phyloP scores from a whole-genome alignment of 345 rosid genomes.

The Citrus australasica region DNA sequence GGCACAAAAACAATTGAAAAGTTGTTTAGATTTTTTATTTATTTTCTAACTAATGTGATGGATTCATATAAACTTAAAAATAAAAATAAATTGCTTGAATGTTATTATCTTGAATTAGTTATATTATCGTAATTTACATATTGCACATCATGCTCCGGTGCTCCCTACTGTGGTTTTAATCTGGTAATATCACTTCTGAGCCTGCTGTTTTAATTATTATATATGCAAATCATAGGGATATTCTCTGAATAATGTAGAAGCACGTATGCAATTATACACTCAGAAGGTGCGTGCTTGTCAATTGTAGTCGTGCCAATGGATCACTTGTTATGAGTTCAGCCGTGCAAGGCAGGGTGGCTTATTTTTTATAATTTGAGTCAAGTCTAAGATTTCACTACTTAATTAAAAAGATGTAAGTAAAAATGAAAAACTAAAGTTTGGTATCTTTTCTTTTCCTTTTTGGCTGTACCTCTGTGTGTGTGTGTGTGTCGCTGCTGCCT shows the following conservation, averaged over 20 bases:
- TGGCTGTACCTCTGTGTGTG: neutral
- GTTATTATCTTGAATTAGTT: neutral
- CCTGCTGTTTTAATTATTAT: neutral
- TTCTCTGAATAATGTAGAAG: neutral
- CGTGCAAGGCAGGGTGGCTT: neutral
- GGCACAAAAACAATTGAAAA: neutral
- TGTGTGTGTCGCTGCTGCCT: conserved; percentile 5
- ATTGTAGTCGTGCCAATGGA: neutral
- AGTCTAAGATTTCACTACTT: neutral
- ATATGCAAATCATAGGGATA: neutral
- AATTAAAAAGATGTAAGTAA: neutral
- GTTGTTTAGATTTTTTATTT: neutral
- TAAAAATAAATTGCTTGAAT: neutral
- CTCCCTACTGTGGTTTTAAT: neutral
- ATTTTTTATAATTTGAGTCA: neutral
- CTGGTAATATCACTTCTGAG: neutral
- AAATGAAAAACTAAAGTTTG: conserved; percentile 1
- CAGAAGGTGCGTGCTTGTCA: neutral
- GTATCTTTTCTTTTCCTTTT: neutral
- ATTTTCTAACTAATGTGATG: neutral
- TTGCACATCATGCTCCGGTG: no score
- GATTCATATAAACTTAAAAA: neutral
- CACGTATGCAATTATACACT: neutral
- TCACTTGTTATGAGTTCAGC: neutral
- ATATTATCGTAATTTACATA: neutral